phyloP scores from a whole-genome alignment of 1,284 basidiomycete species.

The Leccinum pallidistipes region DNA sequence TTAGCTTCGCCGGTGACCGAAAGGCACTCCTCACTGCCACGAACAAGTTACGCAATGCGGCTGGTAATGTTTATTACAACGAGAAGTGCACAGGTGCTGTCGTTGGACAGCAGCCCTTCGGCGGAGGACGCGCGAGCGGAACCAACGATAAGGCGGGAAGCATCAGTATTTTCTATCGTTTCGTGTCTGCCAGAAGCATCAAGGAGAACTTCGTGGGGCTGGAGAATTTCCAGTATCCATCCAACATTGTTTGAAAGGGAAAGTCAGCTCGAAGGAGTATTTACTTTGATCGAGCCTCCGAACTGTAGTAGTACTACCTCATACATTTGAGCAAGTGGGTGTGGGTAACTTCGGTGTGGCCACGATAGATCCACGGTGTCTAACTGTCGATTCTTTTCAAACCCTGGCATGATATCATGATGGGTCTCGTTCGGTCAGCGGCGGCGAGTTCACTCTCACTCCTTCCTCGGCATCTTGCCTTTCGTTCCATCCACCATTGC shows the following conservation, averaged over 20 bases:
- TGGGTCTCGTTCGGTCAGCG: background rate
- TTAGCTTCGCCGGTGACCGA: slow-evolving; percentile 82
- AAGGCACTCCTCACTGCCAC: slow-evolving; percentile 74
- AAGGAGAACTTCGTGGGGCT: slow-evolving; percentile 93
- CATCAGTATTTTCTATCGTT: slow-evolving; percentile 87
- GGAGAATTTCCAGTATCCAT: slow-evolving; percentile 80
- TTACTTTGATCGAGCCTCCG: background rate
- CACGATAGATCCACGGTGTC: background rate
- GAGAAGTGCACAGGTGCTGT: slow-evolving; percentile 97
- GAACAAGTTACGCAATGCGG: slow-evolving; percentile 80
- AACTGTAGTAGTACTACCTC: background rate
- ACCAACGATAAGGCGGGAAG: slow-evolving; percentile 99
- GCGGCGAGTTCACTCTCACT: background rate
- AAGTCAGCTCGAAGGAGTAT: background rate
- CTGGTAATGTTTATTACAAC: slow-evolving; percentile 93
- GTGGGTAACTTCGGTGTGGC: background rate
- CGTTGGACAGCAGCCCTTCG: slow-evolving; percentile 96
- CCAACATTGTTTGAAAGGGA: slow-evolving; percentile 65
- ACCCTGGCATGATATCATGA: slow-evolving; percentile 5
- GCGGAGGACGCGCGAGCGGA: slow-evolving; percentile 89
- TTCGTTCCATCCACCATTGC: slow-evolving; percentile 6
- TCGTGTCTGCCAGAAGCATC: slow-evolving; percentile 89
- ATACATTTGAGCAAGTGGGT: background rate
- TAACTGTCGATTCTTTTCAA: background rate
- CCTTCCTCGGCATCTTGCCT: background rate